These are phyloP conservation scores for Aspergillus egyptiacus DNA, from an alignment of 495 filamentous ascomycete genomes.

Conservation along the genomic window DNA sequence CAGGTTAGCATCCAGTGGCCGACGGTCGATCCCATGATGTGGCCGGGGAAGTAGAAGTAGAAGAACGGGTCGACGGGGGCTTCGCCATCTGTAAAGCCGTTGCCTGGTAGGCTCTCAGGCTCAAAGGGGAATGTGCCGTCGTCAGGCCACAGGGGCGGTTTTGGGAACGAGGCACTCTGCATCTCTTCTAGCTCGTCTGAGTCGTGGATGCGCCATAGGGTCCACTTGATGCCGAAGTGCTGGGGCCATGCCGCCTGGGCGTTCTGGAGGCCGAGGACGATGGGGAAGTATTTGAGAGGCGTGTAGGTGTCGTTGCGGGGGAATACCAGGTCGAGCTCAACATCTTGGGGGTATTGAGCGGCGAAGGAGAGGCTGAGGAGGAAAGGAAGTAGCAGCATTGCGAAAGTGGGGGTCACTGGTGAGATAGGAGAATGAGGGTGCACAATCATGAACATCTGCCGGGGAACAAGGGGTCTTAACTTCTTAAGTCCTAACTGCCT, in stretches of 20 bases:
- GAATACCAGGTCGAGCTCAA: constrained; percentile 3
- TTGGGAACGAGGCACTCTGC: neutral
- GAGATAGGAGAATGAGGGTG: too few species aligned
- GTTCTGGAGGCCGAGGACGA: neutral
- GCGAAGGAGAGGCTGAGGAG: neutral
- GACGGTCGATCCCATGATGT: neutral
- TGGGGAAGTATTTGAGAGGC: neutral
- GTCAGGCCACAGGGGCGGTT: neutral
- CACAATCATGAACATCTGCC: too few species aligned
- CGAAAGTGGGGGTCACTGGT: too few species aligned
- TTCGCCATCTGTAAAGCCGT: neutral
- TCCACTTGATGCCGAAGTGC: neutral
- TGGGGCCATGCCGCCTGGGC: neutral
- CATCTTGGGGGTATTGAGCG: neutral
- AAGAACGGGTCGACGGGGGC: constrained; percentile 2
- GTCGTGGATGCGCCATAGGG: neutral
- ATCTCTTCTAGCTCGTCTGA: constrained; percentile 1
- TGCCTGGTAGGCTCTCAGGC: neutral
- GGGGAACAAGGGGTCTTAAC: too few species aligned
- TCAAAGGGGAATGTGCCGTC: neutral
- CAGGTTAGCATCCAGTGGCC: constrained; percentile 2
- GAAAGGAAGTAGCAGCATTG: neutral
- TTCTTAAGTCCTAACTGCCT: too few species aligned
- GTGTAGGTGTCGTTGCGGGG: constrained; percentile 2
- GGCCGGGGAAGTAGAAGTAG: constrained; percentile 4